phyloP scores from a whole-genome alignment of 306 rosid genomes.

The Bauhinia variegata region DNA sequence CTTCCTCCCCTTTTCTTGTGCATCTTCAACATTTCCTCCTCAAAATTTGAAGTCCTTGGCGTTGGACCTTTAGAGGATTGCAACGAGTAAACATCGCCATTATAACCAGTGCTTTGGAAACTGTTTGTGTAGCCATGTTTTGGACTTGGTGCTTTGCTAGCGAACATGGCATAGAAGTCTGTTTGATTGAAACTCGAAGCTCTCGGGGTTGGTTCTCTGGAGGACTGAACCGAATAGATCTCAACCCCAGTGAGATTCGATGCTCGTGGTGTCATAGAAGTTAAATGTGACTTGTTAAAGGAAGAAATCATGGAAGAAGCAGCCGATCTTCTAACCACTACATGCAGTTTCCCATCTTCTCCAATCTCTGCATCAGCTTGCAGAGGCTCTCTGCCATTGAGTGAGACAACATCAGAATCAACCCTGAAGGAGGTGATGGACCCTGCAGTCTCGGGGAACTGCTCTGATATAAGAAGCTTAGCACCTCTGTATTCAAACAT shows the following conservation, averaged over 20 bases:
- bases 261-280: constrained; percentile 77
- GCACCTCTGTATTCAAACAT: constrained; percentile 88
- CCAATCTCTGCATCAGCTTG: constrained; percentile 79
- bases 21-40: constrained; percentile 70
- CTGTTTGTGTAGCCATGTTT: constrained; percentile 71
- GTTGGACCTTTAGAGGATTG: constrained; percentile 78
- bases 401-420: constrained; percentile 78
- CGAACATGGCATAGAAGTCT: constrained; percentile 80
- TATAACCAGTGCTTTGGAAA: constrained; percentile 46
- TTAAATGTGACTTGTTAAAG: constrained; percentile 67
- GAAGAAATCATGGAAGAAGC: constrained; percentile 76
- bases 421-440: constrained; percentile 75
- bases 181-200: constrained; percentile 85
- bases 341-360: constrained; percentile 84
- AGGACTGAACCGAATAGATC: constrained; percentile 85
- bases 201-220: constrained; percentile 82
- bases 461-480: constrained; percentile 70
- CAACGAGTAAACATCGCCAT: constrained; percentile 61
- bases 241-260: constrained; percentile 85
- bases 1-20: constrained; percentile 63
- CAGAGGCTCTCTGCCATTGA: constrained; percentile 68
- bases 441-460: constrained; percentile 83
- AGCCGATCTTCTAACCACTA: constrained; percentile 65
- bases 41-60: constrained; percentile 73
- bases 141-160: constrained; percentile 86